Conservation (phyloP, 768 basidiomycete species). For the Austroboletus eburneus region DNA sequence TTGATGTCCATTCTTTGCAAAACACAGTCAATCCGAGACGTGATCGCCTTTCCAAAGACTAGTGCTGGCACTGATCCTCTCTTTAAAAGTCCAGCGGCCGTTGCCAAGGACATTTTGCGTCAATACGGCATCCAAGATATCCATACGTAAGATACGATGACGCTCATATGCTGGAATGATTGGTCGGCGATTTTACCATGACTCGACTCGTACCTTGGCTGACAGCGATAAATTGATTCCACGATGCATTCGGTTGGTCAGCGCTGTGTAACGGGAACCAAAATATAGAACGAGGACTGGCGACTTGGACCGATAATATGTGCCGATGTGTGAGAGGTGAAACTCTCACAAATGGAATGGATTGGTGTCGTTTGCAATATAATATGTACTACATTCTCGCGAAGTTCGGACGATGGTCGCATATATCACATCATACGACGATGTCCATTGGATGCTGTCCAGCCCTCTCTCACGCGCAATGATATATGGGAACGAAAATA, state of each 20-base stretch:
- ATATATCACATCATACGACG: conserved; percentile 7
- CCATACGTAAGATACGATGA: conserved; percentile 6
- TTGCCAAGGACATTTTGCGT: conserved; percentile 46
- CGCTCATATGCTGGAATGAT: conserved; percentile 1
- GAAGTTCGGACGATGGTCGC: conserved; percentile 2
- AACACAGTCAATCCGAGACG: conserved; percentile 85
- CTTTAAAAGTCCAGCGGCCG: conserved; percentile 80
- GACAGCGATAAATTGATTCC: too few relatives aligned
- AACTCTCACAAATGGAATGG: background rate
- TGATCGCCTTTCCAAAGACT: conserved; percentile 96
- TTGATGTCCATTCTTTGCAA: conserved; percentile 88
- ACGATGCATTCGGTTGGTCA: too few relatives aligned
- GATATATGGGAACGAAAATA: conserved; percentile 5
- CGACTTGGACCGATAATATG: background rate
- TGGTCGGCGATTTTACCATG: too few relatives aligned
- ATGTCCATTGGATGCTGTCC: background rate
- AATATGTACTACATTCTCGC: background rate
- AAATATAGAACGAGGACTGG: background rate
- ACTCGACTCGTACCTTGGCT: too few relatives aligned
- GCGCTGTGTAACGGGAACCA: background rate
- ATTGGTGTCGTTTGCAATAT: background rate
- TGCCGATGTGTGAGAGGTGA: background rate
- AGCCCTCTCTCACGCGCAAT: conserved; percentile 5
- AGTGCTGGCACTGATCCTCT: conserved; percentile 78
- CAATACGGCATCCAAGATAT: conserved; percentile 59